These are phyloP conservation scores for Gynandropsis gynandra DNA, from an alignment of 345 rosid genomes.

Conservation along the genomic window DNA sequence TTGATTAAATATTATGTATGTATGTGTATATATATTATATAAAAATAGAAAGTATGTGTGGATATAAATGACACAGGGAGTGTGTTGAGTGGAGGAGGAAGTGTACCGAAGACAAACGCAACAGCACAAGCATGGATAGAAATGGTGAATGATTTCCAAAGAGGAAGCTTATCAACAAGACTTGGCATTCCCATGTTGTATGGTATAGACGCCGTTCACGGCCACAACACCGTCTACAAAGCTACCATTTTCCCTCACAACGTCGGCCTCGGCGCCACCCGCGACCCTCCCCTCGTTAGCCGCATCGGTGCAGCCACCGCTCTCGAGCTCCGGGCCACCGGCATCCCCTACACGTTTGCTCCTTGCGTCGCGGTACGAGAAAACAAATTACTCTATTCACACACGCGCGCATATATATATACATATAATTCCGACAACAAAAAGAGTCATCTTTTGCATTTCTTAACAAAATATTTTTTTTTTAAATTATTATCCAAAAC, in stretches of 20 bases:
- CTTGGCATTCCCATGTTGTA: conserved; percentile 67
- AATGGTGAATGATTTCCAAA: conserved; percentile 46
- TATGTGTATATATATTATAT: no score
- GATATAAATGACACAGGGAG: conserved; percentile 26
- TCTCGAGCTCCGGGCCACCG: conserved; percentile 65
- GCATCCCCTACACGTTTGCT: conserved; percentile 58
- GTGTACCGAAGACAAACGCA: conserved; percentile 42
- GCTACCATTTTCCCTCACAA: conserved; percentile 70
- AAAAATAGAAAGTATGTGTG: no score
- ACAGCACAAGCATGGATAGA: conserved; percentile 41
- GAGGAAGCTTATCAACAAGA: conserved; percentile 43
- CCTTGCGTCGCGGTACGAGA: conserved; percentile 57
- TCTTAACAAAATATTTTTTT: no score
- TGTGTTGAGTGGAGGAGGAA: conserved; percentile 55
- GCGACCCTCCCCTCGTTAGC: conserved; percentile 54
- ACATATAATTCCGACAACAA: no score
- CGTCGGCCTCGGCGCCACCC: conserved; percentile 56
- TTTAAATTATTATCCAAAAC: no score
- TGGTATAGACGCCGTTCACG: conserved; percentile 71
- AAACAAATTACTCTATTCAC: no score
- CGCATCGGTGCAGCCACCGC: conserved; percentile 72
- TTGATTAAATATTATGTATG: no score
- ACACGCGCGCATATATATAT: no score
- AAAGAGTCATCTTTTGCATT: no score
- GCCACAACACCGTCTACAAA: conserved; percentile 51